Evolutionary conservation across 495 filamentous ascomycete species (phyloP), one percentile per base, ranked within the genome.

Genomic region (Neurospora tetrasperma): DNA sequence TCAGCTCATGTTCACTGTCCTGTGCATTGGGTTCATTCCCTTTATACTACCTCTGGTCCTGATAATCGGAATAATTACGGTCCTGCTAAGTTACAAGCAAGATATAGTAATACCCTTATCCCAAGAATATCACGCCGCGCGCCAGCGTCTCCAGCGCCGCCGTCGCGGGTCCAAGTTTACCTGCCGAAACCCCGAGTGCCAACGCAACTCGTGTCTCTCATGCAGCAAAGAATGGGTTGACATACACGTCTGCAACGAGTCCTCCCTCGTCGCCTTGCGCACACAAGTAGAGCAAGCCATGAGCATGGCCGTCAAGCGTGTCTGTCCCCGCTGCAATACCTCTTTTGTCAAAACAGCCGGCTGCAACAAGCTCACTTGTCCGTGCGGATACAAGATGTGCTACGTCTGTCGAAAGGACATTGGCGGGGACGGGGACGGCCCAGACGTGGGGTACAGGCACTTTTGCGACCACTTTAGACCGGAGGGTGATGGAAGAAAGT

Each of bases 361-460:
- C 73, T 99, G 96, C 85, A 99, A 99, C 83, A 98, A 97, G 80
- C 82, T 99, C 18, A 94, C 92, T n/a, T 99, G 96, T 79, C 87
- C 93, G n/a, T 99, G 96, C 80, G 94, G 96, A 1, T 99, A 98
- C 81, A 90, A 91, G 73, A 99, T 99, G 96, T 99, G 96, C 83
- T 98, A 97, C 74, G 87, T 97, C 48, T 97, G 92, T 78, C 91
- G 92, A 38, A 86, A 86, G 75, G 85, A 89, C 76, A 87, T 89
- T 69, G 84, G 83, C 62, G 83, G 76, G 66, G 78, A 81, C 12
- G 84, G 82, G 70, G 86, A 86, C 73, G 85, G 85, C 2, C 87
- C 92, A 75, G 77, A 81, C 20, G 77, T 73, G 3, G 92, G 94
- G 8, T 98, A 99, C 77, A 82, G 87, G 38, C 96, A 99, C 80